Evolutionary conservation across 2,329 filamentous ascomycete species (phyloP).

Genomic region (Aureobasidium sp.): DNA sequence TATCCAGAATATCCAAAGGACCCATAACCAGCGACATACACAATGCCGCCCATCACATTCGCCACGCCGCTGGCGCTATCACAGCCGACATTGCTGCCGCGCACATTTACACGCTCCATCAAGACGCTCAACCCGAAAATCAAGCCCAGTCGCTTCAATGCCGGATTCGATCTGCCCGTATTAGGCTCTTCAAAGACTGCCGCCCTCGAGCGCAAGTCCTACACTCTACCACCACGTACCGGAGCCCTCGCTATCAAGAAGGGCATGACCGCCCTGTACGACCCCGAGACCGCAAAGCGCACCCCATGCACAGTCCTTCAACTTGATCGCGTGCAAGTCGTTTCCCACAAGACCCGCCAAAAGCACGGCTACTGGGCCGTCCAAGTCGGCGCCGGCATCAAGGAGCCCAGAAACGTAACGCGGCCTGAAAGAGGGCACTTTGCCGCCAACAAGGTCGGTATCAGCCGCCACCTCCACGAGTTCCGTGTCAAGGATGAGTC

Average conservation of each 20-base stretch:
- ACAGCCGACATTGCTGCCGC: conserved; percentile 19
- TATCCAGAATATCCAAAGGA: neutral
- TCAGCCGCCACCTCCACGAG: conserved; percentile 77
- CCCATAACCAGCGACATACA: neutral
- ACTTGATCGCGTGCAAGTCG: conserved; percentile 83
- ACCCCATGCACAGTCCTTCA: conserved; percentile 88
- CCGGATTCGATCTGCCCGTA: conserved; percentile 42
- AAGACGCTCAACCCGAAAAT: conserved; percentile 50
- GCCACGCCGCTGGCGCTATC: conserved; percentile 10
- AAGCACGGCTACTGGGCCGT: conserved; percentile 90
- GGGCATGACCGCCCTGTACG: conserved; percentile 91
- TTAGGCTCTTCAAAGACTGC: conserved; percentile 51
- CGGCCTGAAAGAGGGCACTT: conserved; percentile 83
- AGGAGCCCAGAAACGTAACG: conserved; percentile 68
- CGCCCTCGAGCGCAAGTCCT: conserved; percentile 53
- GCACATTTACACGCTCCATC: conserved; percentile 39
- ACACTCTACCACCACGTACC: conserved; percentile 59
- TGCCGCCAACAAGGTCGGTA: conserved; percentile 69
- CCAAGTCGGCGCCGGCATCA: conserved; percentile 74
- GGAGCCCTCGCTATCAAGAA: conserved; percentile 85
- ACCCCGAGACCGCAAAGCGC: conserved; percentile 65
- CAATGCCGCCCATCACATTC: conserved; percentile 4
- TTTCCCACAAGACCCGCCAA: conserved; percentile 74
- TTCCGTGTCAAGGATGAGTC: conserved; percentile 71
- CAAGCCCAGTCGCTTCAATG: conserved; percentile 47